Conservation (phyloP, 352 stramenopile genomes). For the Phytopythium mirpurense region DNA sequence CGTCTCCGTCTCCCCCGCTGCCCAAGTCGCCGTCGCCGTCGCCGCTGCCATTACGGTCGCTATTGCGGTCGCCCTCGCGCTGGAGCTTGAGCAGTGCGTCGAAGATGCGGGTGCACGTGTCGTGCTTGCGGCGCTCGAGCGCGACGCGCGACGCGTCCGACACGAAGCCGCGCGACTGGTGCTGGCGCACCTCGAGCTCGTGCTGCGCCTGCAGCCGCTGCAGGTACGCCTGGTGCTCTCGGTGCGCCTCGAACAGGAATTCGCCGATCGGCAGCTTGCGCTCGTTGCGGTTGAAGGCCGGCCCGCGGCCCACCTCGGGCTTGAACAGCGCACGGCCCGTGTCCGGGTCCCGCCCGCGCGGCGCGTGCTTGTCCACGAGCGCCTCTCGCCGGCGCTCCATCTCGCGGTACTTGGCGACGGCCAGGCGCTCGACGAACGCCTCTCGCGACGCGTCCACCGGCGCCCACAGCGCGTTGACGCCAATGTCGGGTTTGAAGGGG, state of each 20-base stretch:
- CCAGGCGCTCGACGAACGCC: constrained; percentile 64
- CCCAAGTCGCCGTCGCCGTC: background rate
- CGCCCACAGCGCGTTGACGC: constrained; percentile 63
- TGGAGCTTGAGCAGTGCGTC: constrained; percentile 21
- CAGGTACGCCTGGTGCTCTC: constrained; percentile 58
- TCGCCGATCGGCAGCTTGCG: constrained; percentile 65
- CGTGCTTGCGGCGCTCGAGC: constrained; percentile 48
- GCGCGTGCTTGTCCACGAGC: constrained; percentile 62
- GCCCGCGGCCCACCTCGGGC: constrained; percentile 53
- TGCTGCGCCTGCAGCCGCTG: constrained; percentile 40
- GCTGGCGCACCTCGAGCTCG: constrained; percentile 34
- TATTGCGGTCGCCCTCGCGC: background rate
- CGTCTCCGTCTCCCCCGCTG: background rate
- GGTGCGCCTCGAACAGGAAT: constrained; percentile 63
- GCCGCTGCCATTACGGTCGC: no score
- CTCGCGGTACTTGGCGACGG: constrained; percentile 64
- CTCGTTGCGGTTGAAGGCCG: constrained; percentile 69
- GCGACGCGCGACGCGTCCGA: constrained; percentile 51
- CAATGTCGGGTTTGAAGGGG: constrained; percentile 77
- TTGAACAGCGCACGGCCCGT: constrained; percentile 67
- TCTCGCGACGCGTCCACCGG: constrained; percentile 24
- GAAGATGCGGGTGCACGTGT: constrained; percentile 58
- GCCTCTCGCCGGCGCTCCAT: constrained; percentile 47
- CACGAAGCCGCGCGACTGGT: constrained; percentile 45
- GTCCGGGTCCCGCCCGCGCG: constrained; percentile 37